A percentile compares a stretch with the other conserved stretches of the same genome.
phyloP scores from a whole-genome alignment of 805 yeast genomes.

The Candida pini region DNA sequence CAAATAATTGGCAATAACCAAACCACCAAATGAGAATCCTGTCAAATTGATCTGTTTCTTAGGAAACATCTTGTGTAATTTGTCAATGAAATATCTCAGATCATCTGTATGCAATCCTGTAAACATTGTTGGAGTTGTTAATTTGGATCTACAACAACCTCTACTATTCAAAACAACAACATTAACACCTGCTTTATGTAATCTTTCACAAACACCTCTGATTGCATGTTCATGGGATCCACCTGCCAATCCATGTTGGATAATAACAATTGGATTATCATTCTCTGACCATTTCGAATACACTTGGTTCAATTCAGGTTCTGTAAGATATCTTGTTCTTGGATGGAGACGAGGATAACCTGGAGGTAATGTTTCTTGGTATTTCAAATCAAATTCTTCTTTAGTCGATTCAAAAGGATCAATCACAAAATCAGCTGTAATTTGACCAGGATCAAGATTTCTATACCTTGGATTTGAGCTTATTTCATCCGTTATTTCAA shows the following conservation, averaged over 20 bases:
- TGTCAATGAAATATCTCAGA: slow-evolving; percentile 50
- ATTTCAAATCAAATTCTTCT: slow-evolving; percentile 26
- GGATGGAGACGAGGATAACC: slow-evolving; percentile 61
- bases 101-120: slow-evolving; percentile 69
- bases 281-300: slow-evolving; percentile 29
- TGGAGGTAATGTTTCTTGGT: slow-evolving; percentile 39
- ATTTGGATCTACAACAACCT: slow-evolving; percentile 72
- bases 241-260: slow-evolving; percentile 72
- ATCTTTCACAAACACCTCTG: slow-evolving; percentile 43
- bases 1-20: slow-evolving; percentile 58
- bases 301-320: slow-evolving; percentile 33
- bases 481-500: slow-evolving; percentile 27
- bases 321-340: slow-evolving; percentile 56
- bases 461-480: slow-evolving; percentile 9
- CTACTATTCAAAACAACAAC: slow-evolving; percentile 60
- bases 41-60: slow-evolving; percentile 56
- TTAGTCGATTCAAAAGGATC: slow-evolving; percentile 19
- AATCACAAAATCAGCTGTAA: slow-evolving; percentile 46
- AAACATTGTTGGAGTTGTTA: slow-evolving; percentile 62
- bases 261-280: slow-evolving; percentile 52
- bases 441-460: slow-evolving; percentile 31
- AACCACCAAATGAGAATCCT: slow-evolving; percentile 73
- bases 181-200: slow-evolving; percentile 42
- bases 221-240: slow-evolving; percentile 76
- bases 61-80: slow-evolving; percentile 48